phyloP scores from a whole-genome alignment of 2,329 filamentous ascomycete species.

The Lasiodiplodia sp. region DNA sequence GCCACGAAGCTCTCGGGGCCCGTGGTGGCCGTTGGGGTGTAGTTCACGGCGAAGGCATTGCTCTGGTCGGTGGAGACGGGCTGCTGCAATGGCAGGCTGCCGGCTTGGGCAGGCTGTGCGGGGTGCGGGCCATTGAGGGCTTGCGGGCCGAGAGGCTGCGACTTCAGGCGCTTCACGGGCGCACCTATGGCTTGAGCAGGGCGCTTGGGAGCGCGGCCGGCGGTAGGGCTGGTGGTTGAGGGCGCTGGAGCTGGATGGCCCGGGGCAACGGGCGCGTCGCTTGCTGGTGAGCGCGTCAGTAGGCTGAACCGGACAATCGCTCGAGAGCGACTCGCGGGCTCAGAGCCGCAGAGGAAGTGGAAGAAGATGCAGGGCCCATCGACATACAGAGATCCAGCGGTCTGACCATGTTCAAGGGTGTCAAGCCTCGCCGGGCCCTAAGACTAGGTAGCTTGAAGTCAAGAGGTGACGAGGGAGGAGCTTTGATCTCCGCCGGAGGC shows the following conservation, averaged over 20 bases:
- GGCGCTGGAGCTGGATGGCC: conserved; percentile 13
- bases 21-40: conserved; percentile 15
- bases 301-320: conserved; percentile 14
- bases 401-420: conserved; percentile 31
- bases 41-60: conserved; percentile 29
- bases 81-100: conserved; percentile 17
- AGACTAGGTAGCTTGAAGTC: conserved; percentile 31
- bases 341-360: conserved; percentile 19
- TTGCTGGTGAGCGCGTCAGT: conserved; percentile 23
- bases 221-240: conserved; percentile 21
- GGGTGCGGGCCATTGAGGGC: conserved; percentile 13
- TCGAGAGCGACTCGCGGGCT: conserved; percentile 9
- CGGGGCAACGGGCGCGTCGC: conserved; percentile 24
- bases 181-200: conserved; percentile 23
- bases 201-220: conserved; percentile 23
- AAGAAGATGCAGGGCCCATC: conserved; percentile 24
- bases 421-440: conserved; percentile 30
- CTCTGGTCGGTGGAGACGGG: conserved; percentile 15
- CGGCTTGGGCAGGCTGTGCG: background rate
- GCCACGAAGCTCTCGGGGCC: conserved; percentile 22
- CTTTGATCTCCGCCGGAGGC: conserved; percentile 28
- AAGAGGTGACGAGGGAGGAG: conserved; percentile 30
- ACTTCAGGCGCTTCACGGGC: conserved; percentile 28
- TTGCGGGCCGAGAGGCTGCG: conserved; percentile 24
- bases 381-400: conserved; percentile 29